Evolutionary conservation across 2,329 filamentous ascomycete species (phyloP), one percentile per base, ranked within the genome.

Genomic region (Neonectria punicea): DNA sequence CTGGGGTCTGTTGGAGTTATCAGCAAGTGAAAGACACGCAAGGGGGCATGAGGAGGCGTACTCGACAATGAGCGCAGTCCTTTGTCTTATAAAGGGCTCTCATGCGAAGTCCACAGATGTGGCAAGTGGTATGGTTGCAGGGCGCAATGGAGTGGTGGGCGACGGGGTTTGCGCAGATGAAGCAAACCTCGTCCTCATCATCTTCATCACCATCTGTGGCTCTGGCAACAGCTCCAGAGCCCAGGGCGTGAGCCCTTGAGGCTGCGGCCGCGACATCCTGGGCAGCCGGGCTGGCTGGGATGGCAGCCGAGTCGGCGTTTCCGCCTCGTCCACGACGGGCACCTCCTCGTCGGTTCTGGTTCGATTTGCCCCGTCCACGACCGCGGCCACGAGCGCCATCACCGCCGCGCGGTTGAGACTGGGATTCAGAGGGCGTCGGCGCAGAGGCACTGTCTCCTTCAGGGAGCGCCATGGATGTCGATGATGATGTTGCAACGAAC

Each of bases 51-150:
- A 9, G 41, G n/a, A 9, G 36, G 47, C 91, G 72, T 85, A 94
- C 93, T 76, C 96, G 87, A 78, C 96, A 99, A 79, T 98, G 94
- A n/a, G 94, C 92, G 80, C 96, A 99, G 69, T 94, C 92, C 79
- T 97, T 97, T 65, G 90, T 97, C 84, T 98, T 98, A 82, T 98
- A 99, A 49, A 99, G 83, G 1, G 95, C 96, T 73, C 96, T 89
- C 88, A 98, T 89, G 65, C 96, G 89, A 72, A 99, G 82, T 10
- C 94, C 91, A 79, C 96, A 99, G 70, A 98, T 97, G 81, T 99
- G 96, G 78, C 96, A 99, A 53, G 95, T 98, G 62, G 93, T 88
- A 81, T 99, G 96, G 79, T 98, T 98, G 81, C 96, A 99, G 20
- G 96, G 95, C 34, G 94, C 90, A 69, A 99, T 89, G 10, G 94